A percentile compares a stretch with the other conserved stretches of the same genome.
Evolutionary conservation across 345 rosid genomes (phyloP).

Genomic region (Balakata baccata): DNA sequence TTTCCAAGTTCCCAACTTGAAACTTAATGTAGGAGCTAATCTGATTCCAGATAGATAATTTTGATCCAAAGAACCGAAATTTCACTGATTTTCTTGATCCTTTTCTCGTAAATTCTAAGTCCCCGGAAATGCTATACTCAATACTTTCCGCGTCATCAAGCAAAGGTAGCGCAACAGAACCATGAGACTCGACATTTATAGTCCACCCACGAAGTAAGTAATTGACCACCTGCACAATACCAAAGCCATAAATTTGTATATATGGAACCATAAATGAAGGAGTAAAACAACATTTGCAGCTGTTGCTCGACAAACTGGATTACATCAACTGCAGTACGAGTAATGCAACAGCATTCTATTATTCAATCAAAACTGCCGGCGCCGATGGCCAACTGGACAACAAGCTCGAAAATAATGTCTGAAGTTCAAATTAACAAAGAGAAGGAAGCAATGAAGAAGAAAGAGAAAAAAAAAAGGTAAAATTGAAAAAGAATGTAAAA

Average conservation of each 20-base stretch:
- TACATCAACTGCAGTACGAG: neutral
- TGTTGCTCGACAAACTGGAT: neutral
- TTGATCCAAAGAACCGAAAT: conserved; percentile 50
- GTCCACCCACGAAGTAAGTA: conserved; percentile 83
- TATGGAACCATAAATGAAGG: neutral
- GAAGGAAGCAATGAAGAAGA: no score
- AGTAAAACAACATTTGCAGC: neutral
- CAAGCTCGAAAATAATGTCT: no score
- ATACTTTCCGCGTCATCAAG: conserved; percentile 43
- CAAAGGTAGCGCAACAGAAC: conserved; percentile 54
- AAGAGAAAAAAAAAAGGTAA: no score
- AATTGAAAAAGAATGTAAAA: no score
- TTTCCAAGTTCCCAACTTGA: conserved; percentile 29
- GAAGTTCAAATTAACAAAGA: no score
- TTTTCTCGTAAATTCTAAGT: conserved; percentile 65
- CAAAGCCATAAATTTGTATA: conserved; percentile 3
- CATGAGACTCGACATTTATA: conserved; percentile 61
- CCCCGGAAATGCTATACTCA: conserved; percentile 34
- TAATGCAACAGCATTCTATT: no score
- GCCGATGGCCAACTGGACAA: no score
- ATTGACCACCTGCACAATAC: conserved; percentile 64
- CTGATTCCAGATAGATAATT: conserved; percentile 47
- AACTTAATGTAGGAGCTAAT: conserved; percentile 40
- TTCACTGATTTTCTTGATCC: conserved; percentile 51
- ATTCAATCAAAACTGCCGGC: no score